phyloP scores from a whole-genome alignment of 1,284 basidiomycete genomes.

The Fomitopsis betulina region DNA sequence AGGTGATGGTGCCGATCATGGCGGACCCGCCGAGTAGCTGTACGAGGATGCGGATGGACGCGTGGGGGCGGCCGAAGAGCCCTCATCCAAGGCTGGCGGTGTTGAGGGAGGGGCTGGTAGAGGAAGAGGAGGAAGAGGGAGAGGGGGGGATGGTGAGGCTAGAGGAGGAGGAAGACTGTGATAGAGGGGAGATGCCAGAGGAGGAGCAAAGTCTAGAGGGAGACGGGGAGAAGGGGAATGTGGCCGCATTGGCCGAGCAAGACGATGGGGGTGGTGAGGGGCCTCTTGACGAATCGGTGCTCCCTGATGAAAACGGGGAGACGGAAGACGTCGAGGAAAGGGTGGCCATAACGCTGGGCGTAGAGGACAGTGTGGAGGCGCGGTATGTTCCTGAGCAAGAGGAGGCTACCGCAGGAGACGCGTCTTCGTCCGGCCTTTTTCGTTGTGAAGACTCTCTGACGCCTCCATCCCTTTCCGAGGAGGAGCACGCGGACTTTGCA shows the following conservation, averaged over 20 bases:
- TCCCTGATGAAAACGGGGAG: background rate
- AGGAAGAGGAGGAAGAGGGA: background rate
- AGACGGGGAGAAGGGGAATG: background rate
- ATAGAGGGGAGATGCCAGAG: constrained; percentile 23
- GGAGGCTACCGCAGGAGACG: background rate
- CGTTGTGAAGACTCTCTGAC: background rate
- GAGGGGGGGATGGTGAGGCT: background rate
- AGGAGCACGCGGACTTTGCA: too few relatives aligned
- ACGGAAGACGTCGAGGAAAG: background rate
- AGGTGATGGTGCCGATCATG: constrained; percentile 54
- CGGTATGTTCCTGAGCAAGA: background rate
- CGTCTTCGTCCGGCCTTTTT: background rate
- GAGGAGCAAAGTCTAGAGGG: constrained; percentile 18
- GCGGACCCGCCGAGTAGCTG: constrained; percentile 60
- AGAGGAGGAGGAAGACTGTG: constrained; percentile 3
- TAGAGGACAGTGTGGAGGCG: constrained; percentile 12
- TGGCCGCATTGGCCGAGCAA: background rate
- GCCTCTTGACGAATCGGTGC: background rate
- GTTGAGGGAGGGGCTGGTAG: constrained; percentile 10
- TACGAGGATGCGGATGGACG: constrained; percentile 43
- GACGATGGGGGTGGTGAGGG: background rate
- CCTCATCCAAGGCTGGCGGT: constrained; percentile 14
- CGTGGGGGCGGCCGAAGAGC: constrained; percentile 47
- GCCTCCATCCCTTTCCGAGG: background rate
- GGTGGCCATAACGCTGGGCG: constrained; percentile 2